A percentile compares a stretch with the other conserved stretches of the same genome.
Evolutionary conservation across 768 basidiomycete genomes (phyloP).

Genomic region (Lentinula edodes): DNA sequence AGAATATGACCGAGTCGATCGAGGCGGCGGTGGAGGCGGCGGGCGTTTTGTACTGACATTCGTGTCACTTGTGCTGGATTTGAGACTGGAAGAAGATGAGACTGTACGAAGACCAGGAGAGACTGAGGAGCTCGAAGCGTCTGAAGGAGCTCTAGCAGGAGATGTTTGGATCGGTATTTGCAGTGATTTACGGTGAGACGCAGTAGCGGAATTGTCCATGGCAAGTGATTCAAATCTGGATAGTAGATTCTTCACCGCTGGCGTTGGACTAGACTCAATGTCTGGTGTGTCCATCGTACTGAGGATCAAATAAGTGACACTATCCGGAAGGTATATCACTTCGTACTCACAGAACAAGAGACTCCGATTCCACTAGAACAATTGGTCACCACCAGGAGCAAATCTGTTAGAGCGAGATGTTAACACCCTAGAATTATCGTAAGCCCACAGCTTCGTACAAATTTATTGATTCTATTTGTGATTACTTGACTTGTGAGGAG

Average conservation of each 20-base stretch:
- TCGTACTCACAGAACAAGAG: too few relatives aligned
- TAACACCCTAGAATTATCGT: too few relatives aligned
- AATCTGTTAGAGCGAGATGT: too few relatives aligned
- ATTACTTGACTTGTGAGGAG: too few relatives aligned
- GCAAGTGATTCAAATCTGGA: conserved; percentile 71
- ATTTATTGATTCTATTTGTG: too few relatives aligned
- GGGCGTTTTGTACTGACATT: conserved; percentile 35
- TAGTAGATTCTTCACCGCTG: conserved; percentile 66
- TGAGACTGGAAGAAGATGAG: conserved; percentile 52
- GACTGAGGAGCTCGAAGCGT: conserved; percentile 22
- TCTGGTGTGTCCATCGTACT: conserved; percentile 14
- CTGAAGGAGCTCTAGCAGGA: conserved; percentile 26
- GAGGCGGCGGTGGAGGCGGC: conserved; percentile 55
- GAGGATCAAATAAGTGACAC: too few relatives aligned
- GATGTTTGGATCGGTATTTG: conserved; percentile 13
- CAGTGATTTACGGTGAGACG: conserved; percentile 8
- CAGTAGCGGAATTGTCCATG: conserved; percentile 21
- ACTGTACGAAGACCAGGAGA: conserved; percentile 34
- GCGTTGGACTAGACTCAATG: conserved; percentile 49
- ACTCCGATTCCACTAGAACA: too few relatives aligned
- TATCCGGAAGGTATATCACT: too few relatives aligned
- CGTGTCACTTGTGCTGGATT: conserved; percentile 12
- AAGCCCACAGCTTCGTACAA: too few relatives aligned
- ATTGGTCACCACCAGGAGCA: too few relatives aligned
- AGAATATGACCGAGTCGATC: conserved; percentile 22